phyloP scores from a whole-genome alignment of 2,329 filamentous ascomycete genomes.

The Fusarium torreyae region DNA sequence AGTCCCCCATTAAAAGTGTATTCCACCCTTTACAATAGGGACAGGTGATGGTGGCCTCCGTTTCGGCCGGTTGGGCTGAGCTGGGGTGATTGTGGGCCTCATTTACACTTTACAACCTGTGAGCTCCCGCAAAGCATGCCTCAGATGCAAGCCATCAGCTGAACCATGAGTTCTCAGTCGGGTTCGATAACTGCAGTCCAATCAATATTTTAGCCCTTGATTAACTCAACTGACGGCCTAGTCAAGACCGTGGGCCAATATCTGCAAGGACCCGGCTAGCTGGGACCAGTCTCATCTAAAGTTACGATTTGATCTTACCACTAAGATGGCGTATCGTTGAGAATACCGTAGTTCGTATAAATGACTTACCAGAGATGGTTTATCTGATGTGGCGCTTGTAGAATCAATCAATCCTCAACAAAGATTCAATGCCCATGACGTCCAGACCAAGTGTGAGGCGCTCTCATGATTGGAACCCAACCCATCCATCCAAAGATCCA shows the following conservation, averaged over 20 bases:
- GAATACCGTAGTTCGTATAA: slow-evolving; percentile 1
- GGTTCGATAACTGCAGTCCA: slow-evolving; percentile 3
- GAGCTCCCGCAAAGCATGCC: slow-evolving; percentile 20
- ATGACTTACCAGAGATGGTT: neutral
- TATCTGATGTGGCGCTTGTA: slow-evolving; percentile 1
- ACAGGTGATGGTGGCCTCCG: slow-evolving; percentile 13
- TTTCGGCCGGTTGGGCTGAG: slow-evolving; percentile 19
- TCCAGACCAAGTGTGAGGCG: slow-evolving; percentile 14
- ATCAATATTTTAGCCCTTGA: slow-evolving; percentile 9
- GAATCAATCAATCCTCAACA: neutral
- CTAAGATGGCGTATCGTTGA: slow-evolving; percentile 2
- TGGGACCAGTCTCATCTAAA: slow-evolving; percentile 25
- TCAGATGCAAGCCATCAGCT: slow-evolving; percentile 23
- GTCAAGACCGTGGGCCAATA: neutral
- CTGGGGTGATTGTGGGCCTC: slow-evolving; percentile 35
- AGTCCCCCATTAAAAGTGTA: slow-evolving; percentile 24
- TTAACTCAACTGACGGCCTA: slow-evolving; percentile 1
- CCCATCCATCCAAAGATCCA: slow-evolving; percentile 9
- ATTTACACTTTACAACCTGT: slow-evolving; percentile 28
- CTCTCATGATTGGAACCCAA: slow-evolving; percentile 41
- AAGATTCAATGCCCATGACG: slow-evolving; percentile 12
- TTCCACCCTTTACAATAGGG: slow-evolving; percentile 23
- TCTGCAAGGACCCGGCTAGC: slow-evolving; percentile 28
- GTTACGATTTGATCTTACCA: slow-evolving; percentile 15
- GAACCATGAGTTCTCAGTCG: slow-evolving; percentile 17